Base-by-base conservation (phyloP, 305 asterid genomes). In the Fraxinus nigra region DNA sequence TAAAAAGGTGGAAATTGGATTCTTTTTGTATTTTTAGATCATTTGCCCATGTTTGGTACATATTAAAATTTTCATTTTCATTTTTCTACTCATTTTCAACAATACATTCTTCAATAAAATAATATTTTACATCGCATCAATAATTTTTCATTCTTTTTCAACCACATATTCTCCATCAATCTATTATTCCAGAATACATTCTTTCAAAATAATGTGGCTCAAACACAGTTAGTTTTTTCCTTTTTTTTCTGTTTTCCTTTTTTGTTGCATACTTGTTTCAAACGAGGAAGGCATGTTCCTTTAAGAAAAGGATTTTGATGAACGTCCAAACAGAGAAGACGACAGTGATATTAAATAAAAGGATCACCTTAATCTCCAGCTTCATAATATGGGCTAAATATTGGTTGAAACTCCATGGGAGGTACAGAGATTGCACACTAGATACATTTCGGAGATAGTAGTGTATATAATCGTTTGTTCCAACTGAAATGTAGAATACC, bases 401-500 rank as follows among this genome's bases (percentile, higher is more conserved):
- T 78, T 86, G 91, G 87, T 94, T 94, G 93, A 92, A 95, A 80
- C 81, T 87, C 99, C 98, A 95, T 0, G 98, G 99, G 32, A 90
- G 92, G 85, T 87, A 92, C 37, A 89, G 78, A 77, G 93, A 85
- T 73, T 94, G 98, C 79, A 94, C 98, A 37, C 87, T 87, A 32
- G 99, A 94, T 6, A 87, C 92, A 48, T 95, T 93, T 1, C 89
- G 92, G 78, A 95, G 99, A 86, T 95, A 94, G 92, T 94, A 95
- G 81, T 95, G 99, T 85, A 95, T 95, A 85, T 92, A 95, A 85
- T 94, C 98, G n/a, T 95, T 95, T 88, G 93, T 92, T 80, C 98
- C 98, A 1, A 95, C 91, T 0, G 98, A 94, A 70, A 95, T 88
- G 89, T 94, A 95, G 89, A 94, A 93, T 22, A 95, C 78, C n/a